These are phyloP conservation scores for Albophoma yamanashiensis DNA, from an alignment of 2,329 filamentous ascomycete species.

Conservation along the genomic window DNA sequence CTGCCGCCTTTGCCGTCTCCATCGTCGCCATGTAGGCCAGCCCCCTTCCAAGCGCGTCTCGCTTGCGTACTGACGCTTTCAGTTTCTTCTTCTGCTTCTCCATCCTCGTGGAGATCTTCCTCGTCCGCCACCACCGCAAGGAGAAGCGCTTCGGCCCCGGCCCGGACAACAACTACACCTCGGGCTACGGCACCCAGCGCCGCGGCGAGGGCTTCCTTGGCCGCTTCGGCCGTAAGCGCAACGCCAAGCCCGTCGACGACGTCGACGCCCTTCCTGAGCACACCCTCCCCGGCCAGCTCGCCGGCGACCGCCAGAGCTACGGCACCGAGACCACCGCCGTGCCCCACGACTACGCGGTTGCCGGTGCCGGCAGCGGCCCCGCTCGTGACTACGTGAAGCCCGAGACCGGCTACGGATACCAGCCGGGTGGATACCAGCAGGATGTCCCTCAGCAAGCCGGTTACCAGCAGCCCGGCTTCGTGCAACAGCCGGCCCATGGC, in stretches of 20 bases:
- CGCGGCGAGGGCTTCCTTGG: constrained; percentile 20
- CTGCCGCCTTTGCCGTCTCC: constrained; percentile 64
- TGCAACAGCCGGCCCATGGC: background rate
- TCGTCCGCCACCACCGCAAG: constrained; percentile 61
- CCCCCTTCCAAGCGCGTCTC: no score
- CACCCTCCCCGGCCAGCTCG: constrained; percentile 28
- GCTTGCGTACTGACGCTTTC: background rate
- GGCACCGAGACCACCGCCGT: constrained; percentile 26
- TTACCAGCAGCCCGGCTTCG: background rate
- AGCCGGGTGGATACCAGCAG: background rate
- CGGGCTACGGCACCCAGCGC: constrained; percentile 26
- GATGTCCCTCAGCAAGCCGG: background rate
- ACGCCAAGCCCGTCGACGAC: constrained; percentile 8
- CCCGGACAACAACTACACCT: constrained; percentile 47
- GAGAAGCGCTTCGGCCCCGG: constrained; percentile 58
- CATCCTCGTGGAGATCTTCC: constrained; percentile 54
- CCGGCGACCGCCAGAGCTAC: constrained; percentile 27
- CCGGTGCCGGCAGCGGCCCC: constrained; percentile 10
- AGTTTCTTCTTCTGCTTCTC: constrained; percentile 69
- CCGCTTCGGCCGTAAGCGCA: constrained; percentile 19
- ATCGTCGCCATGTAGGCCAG: constrained; percentile 60
- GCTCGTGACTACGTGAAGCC: constrained; percentile 15
- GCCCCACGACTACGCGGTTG: constrained; percentile 11
- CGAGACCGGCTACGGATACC: constrained; percentile 14
- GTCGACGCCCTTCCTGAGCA: constrained; percentile 26